Base-by-base conservation (phyloP, 1,139 yeast genomes). In the Saccharomyces hybrid region DNA sequence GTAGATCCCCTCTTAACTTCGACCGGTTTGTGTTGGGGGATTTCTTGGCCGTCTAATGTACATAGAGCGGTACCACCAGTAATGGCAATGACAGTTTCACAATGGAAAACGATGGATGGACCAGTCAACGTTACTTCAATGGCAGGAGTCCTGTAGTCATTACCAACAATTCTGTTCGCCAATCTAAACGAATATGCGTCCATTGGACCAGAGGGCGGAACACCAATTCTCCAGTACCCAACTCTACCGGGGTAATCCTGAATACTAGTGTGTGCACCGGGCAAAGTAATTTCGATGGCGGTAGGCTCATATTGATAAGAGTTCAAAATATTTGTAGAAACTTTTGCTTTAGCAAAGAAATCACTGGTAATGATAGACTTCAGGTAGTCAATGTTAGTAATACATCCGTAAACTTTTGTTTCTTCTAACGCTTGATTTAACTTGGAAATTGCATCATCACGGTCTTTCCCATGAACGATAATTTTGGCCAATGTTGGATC, bases 151-250 rank as follows among this genome's bases (percentile, higher is more conserved):
- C 78, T 75, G 61, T 76, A 72, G 63, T 85, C 81, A 71, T 93
- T 91, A 57, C 97, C 97, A 52, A 93, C 97, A 66, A 88, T 82
- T 68, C 87, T 76, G 75, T 93, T 91, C 32, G 96, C 96, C 58
- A 89, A 70, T 67, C 96, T 80, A 75, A 90, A 91, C 2, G 97
- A 83, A 64, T 84, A 90, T 57, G 85, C 82, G 72, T 93, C 98
- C 98, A 93, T 93, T 59, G 98, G 96, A 49, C 99, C 99, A 42
- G 96, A 88, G 8, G 98, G 98, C 31, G 99, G 99, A 54, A 93
- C 97, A 69, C 99, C 99, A 63, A 86, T 77, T 67, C 85, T 80
- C 98, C 98, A 93, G 69, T 85, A 81, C 13, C 91, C 86, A 56
- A 77, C 77, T 76, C 98, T 84, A 56, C 98, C 98, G 13, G 98